A percentile compares a stretch with the other conserved stretches of the same genome.
Evolutionary conservation across 2,329 filamentous ascomycete species (phyloP).

Genomic region (Amauroascus niger): DNA sequence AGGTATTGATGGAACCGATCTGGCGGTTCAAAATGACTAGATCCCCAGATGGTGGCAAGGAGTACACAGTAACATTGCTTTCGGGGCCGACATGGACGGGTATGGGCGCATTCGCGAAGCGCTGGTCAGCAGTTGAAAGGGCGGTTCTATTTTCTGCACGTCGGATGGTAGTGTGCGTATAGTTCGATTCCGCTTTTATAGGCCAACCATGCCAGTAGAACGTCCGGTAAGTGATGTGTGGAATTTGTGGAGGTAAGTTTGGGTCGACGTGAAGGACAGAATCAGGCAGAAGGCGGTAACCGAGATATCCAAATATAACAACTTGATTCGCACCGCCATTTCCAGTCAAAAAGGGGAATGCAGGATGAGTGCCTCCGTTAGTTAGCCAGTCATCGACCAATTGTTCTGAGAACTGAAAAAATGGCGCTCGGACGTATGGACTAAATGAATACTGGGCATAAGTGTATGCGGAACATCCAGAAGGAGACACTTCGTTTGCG

Average conservation of each 20-base stretch:
- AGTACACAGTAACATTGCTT: conserved; percentile 35
- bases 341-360: conserved; percentile 62
- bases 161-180: conserved; percentile 54
- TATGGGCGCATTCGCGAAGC: conserved; percentile 47
- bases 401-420: conserved; percentile 63
- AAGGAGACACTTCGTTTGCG: conserved; percentile 54
- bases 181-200: conserved; percentile 52
- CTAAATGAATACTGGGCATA: conserved; percentile 55
- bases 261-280: conserved; percentile 53
- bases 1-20: conserved; percentile 45
- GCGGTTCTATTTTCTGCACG: conserved; percentile 39
- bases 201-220: conserved; percentile 60
- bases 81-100: conserved; percentile 48
- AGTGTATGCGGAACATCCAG: conserved; percentile 59
- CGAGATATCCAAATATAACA: conserved; percentile 57
- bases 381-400: conserved; percentile 49
- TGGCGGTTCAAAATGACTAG: conserved; percentile 51
- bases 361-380: conserved; percentile 59
- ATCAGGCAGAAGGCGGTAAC: conserved; percentile 51
- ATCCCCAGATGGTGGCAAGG: conserved; percentile 41
- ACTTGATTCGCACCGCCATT: conserved; percentile 61
- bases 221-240: conserved; percentile 50
- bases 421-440: conserved; percentile 57
- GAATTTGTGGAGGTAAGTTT: conserved; percentile 55
- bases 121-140: conserved; percentile 45